Conservation (phyloP, 1,284 basidiomycete species). For the Cutaneotrichosporon cavernicola region DNA sequence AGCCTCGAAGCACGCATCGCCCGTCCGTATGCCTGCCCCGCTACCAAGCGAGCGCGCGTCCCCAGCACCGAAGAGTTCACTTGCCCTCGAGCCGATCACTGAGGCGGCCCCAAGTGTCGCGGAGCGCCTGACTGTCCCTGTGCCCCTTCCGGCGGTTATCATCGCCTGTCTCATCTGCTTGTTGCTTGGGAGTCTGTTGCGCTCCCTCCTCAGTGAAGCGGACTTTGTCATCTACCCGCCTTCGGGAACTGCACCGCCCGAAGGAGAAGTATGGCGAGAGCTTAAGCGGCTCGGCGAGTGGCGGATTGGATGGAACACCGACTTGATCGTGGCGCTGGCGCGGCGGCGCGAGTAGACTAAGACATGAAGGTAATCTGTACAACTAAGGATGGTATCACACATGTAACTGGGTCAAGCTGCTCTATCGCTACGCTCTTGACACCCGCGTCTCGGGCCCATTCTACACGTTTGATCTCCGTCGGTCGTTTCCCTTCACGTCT, state of each 20-base stretch:
- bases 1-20: slow-evolving; percentile 19
- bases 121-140: neutral
- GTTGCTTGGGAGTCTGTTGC: slow-evolving; percentile 81
- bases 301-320: slow-evolving; percentile 41
- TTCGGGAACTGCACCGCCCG: slow-evolving; percentile 52
- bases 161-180: slow-evolving; percentile 83
- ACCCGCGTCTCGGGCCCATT: neutral
- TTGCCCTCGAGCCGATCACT: neutral
- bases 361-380: slow-evolving; percentile 15
- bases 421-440: neutral
- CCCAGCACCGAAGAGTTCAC: slow-evolving; percentile 24
- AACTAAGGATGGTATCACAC: slow-evolving; percentile 19
- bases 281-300: slow-evolving; percentile 71
- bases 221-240: slow-evolving; percentile 81
- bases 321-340: slow-evolving; percentile 58
- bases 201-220: slow-evolving; percentile 75
- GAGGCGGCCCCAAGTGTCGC: neutral
- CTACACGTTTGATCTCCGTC: neutral
- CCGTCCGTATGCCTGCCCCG: slow-evolving; percentile 14
- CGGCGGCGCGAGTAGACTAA: slow-evolving; percentile 21
- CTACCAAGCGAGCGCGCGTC: slow-evolving; percentile 18
- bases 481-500: neutral
- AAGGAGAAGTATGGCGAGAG: slow-evolving; percentile 70
- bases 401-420: neutral
- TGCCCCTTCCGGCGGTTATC: slow-evolving; percentile 58